These are phyloP conservation scores for Didymella pomorum DNA, from an alignment of 2,329 filamentous ascomycete genomes.

Conservation along the genomic window DNA sequence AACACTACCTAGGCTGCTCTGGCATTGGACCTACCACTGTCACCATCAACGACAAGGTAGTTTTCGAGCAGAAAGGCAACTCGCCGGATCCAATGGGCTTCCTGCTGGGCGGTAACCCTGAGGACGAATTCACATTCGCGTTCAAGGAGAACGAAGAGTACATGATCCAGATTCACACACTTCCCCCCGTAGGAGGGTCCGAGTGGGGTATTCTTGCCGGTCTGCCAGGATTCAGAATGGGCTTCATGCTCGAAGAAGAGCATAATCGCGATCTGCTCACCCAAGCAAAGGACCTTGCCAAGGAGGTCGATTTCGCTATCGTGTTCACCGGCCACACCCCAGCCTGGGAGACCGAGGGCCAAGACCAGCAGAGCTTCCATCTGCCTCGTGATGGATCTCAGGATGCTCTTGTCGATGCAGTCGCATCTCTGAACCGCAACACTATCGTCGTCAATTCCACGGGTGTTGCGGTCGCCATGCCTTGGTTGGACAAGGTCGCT, in stretches of 20 bases:
- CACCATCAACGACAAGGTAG: slow-evolving; percentile 36
- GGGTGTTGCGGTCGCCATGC: slow-evolving; percentile 75
- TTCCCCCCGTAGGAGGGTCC: slow-evolving; percentile 65
- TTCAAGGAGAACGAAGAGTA: slow-evolving; percentile 69
- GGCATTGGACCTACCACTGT: slow-evolving; percentile 45
- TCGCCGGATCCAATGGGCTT: slow-evolving; percentile 69
- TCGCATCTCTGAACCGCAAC: slow-evolving; percentile 72
- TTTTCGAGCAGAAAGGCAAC: slow-evolving; percentile 55
- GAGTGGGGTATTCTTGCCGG: slow-evolving; percentile 39
- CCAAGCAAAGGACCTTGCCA: slow-evolving; percentile 37
- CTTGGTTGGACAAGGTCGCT: slow-evolving; percentile 65
- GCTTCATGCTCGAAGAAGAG: slow-evolving; percentile 44
- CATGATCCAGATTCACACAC: slow-evolving; percentile 65
- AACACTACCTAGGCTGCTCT: slow-evolving; percentile 46
- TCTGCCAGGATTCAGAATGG: slow-evolving; percentile 45
- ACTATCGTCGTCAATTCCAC: slow-evolving; percentile 79
- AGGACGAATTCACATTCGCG: slow-evolving; percentile 66
- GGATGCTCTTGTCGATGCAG: slow-evolving; percentile 70
- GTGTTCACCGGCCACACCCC: slow-evolving; percentile 48
- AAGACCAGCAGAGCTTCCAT: slow-evolving; percentile 65
- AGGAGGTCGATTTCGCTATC: slow-evolving; percentile 40
- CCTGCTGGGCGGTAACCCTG: slow-evolving; percentile 69
- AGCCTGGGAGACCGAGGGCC: slow-evolving; percentile 62
- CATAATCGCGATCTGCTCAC: slow-evolving; percentile 41
- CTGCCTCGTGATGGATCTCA: slow-evolving; percentile 63